A percentile compares a stretch with the other conserved stretches of the same genome.
These are phyloP conservation scores for Penicillium polonicum DNA, from an alignment of 2,329 filamentous ascomycete genomes.

Conservation along the genomic window DNA sequence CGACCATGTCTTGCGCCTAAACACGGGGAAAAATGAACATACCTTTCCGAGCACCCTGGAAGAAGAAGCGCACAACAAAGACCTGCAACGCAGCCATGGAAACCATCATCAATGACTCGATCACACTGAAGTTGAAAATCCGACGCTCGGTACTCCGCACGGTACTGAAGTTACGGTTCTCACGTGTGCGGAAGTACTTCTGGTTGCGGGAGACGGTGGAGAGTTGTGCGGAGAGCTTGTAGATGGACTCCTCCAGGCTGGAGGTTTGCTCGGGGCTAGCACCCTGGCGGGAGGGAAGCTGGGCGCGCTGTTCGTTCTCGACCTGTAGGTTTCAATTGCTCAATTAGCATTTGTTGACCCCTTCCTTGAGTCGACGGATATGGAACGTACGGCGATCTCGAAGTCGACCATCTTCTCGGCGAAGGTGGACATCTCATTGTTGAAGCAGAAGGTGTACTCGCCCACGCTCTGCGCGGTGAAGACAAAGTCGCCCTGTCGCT, in stretches of 20 bases:
- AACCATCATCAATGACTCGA: constrained; percentile 87
- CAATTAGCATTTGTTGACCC: background rate
- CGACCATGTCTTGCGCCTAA: background rate
- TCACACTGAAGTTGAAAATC: constrained; percentile 95
- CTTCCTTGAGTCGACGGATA: background rate
- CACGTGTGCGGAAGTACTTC: constrained; percentile 98
- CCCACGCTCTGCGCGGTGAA: constrained; percentile 86
- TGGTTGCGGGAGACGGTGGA: constrained; percentile 95
- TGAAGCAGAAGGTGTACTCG: constrained; percentile 97
- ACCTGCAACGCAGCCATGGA: constrained; percentile 96
- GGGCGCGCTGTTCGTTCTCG: constrained; percentile 81
- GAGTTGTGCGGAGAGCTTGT: constrained; percentile 88
- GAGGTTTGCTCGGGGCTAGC: constrained; percentile 85
- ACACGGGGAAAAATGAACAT: constrained; percentile 22
- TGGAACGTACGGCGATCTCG: constrained; percentile 76
- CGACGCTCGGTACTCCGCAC: constrained; percentile 92
- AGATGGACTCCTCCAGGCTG: constrained; percentile 86
- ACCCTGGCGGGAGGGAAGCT: constrained; percentile 84
- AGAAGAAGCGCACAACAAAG: constrained; percentile 97
- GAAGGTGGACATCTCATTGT: constrained; percentile 97
- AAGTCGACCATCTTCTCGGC: constrained; percentile 98
- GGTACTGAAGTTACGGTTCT: constrained; percentile 98
- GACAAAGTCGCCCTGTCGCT: constrained; percentile 94
- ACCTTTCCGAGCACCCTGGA: constrained; percentile 79
- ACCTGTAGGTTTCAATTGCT: constrained; percentile 56